phyloP scores from a whole-genome alignment of 2,329 filamentous ascomycete genomes.

The Colletotrichum sp. region DNA sequence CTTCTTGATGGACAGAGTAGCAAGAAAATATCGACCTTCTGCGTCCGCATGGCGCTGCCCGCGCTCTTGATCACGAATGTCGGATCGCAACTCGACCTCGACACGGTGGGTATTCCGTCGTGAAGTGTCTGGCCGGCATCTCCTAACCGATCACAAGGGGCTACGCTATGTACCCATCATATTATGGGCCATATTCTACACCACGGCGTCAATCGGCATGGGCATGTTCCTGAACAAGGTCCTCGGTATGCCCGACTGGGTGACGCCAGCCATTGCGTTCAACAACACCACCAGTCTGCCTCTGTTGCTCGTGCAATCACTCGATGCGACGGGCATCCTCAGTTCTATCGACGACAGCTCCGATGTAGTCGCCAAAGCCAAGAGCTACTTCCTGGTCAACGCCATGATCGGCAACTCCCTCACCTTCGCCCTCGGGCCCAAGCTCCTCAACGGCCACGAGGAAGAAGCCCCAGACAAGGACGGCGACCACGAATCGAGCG shows the following conservation, averaged over 20 bases:
- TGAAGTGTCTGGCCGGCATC: not conserved
- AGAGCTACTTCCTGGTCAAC: conserved; percentile 71
- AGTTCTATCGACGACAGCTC: conserved; percentile 47
- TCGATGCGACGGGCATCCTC: conserved; percentile 60
- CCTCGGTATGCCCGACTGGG: conserved; percentile 50
- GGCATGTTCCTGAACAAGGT: conserved; percentile 39
- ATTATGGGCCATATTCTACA: conserved; percentile 41
- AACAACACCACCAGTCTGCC: conserved; percentile 55
- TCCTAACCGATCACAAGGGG: conserved; percentile 15
- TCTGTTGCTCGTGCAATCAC: conserved; percentile 45
- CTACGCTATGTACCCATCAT: conserved; percentile 41
- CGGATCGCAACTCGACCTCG: conserved; percentile 43
- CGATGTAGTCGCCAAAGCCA: conserved; percentile 60
- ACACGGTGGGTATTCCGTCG: conserved; percentile 25
- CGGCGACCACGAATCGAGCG: not conserved
- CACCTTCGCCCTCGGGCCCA: conserved; percentile 67
- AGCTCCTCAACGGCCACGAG: conserved; percentile 14
- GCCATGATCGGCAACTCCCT: conserved; percentile 67
- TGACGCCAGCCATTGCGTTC: conserved; percentile 49
- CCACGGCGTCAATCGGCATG: conserved; percentile 39
- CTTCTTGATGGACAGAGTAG: conserved; percentile 39
- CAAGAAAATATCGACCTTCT: conserved; percentile 49
- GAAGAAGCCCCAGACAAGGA: conserved; percentile 14
- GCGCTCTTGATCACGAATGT: conserved; percentile 50
- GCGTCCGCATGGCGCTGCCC: conserved; percentile 51